A percentile compares a stretch with the other conserved stretches of the same genome.
Evolutionary conservation across 352 stramenopile genomes (phyloP).

Genomic region (Phytophthora ramorum): DNA sequence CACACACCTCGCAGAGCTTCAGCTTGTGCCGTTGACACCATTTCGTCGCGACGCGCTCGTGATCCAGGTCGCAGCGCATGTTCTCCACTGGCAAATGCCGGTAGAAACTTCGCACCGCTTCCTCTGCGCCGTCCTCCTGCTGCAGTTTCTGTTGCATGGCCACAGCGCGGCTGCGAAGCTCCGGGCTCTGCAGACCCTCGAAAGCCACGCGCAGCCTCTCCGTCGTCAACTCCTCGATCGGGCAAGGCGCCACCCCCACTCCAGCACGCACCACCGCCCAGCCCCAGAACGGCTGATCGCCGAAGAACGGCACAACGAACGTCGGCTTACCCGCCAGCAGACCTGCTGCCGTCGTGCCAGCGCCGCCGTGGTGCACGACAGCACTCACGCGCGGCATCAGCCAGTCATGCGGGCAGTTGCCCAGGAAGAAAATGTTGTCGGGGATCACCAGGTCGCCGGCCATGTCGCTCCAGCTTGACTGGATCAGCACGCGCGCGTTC

Average conservation of each 20-base stretch:
- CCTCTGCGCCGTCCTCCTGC: conserved; percentile 82
- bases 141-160: conserved; percentile 67
- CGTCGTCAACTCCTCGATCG: conserved; percentile 77
- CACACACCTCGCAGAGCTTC: conserved; percentile 59
- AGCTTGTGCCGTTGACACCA: conserved; percentile 61
- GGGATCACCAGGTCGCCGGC: conserved; percentile 43
- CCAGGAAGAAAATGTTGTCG: conserved; percentile 64
- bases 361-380: conserved; percentile 82
- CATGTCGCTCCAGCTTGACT: conserved; percentile 89
- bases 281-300: conserved; percentile 95
- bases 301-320: conserved; percentile 95
- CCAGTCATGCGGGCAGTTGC: conserved; percentile 90
- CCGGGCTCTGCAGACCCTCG: conserved; percentile 44
- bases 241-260: conserved; percentile 84
- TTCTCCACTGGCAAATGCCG: conserved; percentile 76
- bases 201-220: conserved; percentile 82
- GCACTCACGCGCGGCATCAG: conserved; percentile 87
- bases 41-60: conserved; percentile 51
- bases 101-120: conserved; percentile 87
- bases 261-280: conserved; percentile 79
- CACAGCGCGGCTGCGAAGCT: conserved; percentile 52
- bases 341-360: conserved; percentile 91
- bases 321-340: conserved; percentile 91
- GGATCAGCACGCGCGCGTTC: conserved; percentile 85
- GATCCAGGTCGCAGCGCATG: conserved; percentile 84